Evolutionary conservation across 169 alveolate genomes (phyloP), one percentile per base, ranked within the genome.

Genomic region (Eimeria maxima): DNA sequence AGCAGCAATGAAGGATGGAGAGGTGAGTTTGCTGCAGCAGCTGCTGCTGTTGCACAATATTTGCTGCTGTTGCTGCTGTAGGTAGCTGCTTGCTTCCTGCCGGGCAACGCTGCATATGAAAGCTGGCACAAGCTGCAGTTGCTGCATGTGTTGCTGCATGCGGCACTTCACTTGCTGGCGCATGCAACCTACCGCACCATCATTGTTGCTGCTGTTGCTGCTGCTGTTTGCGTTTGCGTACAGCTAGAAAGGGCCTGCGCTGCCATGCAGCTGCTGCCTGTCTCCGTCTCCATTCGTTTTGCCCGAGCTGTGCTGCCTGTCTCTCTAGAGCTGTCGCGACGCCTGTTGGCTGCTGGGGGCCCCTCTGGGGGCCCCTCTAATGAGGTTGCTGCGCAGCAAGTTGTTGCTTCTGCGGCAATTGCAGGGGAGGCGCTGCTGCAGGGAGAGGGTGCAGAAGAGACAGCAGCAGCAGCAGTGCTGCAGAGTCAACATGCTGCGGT

Each of bases 201-300:
- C 20, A 0, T 22, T 71, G 81, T 20, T 67, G 76, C 76, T 67
- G 76, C 45, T 71, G 81, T 47, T 29, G 42, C 81, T 71, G 81
- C 81, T 71, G 81, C 81, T 71, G 81, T 38, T 29, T 71, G 3
- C 29, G 47, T 27, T 14, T 53, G 16, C 33, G 87, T 44, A 33
- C 87, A 76, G 87, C 87, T 76, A 63, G 87, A 76, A 10, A 44
- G 38, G n/a, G 87, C 87, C 87, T 76, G 65, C 65, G 87, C 18
- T n/a, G 87, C 87, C 0, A n/a, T 76, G 87, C 87, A 22, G 55
- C 60, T 71, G 20, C 87, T 76, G 8, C 87, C 87, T n/a, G 16
- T 22, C 33, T 47, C 42, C 20, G 47, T 42, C 0, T 42, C 87
- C 33, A 29, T 76, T 18, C 87, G 55, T 16, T 76, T 76, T n/a